phyloP scores from a whole-genome alignment of 768 basidiomycete genomes.

The Trametes maxima region DNA sequence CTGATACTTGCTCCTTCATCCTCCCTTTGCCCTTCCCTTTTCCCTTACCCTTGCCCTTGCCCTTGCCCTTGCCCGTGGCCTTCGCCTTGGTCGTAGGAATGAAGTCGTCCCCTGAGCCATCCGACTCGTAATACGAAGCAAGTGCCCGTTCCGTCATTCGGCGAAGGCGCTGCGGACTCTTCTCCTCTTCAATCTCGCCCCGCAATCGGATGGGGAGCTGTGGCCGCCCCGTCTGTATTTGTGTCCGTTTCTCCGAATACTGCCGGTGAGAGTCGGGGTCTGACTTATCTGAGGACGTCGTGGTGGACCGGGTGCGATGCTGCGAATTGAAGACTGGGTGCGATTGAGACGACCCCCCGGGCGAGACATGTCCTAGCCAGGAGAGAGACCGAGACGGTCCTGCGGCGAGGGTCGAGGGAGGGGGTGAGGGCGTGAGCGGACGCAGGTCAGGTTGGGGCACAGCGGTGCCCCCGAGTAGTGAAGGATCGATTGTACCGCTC shows the following conservation, averaged over 20 bases:
- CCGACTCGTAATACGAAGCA: background rate
- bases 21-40: conserved; percentile 8
- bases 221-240: background rate
- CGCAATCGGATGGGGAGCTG: conserved; percentile 3
- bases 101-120: background rate
- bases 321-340: background rate
- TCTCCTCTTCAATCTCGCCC: conserved; percentile 4
- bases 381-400: background rate
- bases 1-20: too few species aligned
- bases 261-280: background rate
- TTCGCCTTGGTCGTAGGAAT: background rate
- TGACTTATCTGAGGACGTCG: background rate
- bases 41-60: conserved; percentile 17
- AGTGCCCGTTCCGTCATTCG: conserved; percentile 10
- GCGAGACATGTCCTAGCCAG: background rate
- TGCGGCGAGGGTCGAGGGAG: background rate
- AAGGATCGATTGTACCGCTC: conserved; percentile 21
- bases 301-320: background rate
- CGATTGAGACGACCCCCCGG: background rate
- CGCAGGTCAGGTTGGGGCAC: background rate
- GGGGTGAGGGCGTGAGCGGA: background rate
- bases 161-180: conserved; percentile 17
- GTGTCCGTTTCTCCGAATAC: background rate
- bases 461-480: conserved; percentile 11
- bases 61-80: conserved; percentile 10